Conservation (phyloP, 1,284 basidiomycete genomes). For the Puccinia horiana region DNA sequence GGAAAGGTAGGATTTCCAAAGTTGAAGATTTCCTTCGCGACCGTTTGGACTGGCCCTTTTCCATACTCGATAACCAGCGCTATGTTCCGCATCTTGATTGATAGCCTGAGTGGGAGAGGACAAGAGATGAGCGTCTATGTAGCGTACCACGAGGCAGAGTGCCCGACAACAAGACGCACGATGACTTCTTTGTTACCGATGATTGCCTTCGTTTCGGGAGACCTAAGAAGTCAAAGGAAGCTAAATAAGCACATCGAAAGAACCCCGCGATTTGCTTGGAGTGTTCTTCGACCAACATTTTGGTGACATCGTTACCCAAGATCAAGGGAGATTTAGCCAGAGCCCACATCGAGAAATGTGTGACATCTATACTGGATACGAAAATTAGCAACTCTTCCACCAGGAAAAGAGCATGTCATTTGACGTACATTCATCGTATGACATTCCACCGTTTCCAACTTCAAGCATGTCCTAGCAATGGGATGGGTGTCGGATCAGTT, state of each 20-base stretch:
- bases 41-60: conserved; percentile 5
- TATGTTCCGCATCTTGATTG: conserved; percentile 28
- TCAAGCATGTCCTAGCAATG: conserved; percentile 45
- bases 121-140: background rate
- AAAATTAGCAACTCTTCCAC: background rate
- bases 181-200: conserved; percentile 45
- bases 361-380: conserved; percentile 40
- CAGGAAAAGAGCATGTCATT: background rate
- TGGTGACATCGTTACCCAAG: conserved; percentile 56
- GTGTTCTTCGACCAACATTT: conserved; percentile 45
- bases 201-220: conserved; percentile 50
- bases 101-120: conserved; percentile 4
- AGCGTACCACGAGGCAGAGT: background rate
- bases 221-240: conserved; percentile 35
- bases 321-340: conserved; percentile 57
- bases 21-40: conserved; percentile 27
- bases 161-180: background rate
- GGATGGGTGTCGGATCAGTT: background rate
- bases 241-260: background rate
- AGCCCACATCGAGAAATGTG: conserved; percentile 57
- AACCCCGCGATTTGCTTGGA: background rate
- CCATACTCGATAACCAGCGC: conserved; percentile 41
- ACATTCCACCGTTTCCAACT: conserved; percentile 45
- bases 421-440: conserved; percentile 43
- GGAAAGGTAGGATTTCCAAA: conserved; percentile 42